phyloP scores from a whole-genome alignment of 768 basidiomycete genomes.

The Amanita pseudoporphyria region DNA sequence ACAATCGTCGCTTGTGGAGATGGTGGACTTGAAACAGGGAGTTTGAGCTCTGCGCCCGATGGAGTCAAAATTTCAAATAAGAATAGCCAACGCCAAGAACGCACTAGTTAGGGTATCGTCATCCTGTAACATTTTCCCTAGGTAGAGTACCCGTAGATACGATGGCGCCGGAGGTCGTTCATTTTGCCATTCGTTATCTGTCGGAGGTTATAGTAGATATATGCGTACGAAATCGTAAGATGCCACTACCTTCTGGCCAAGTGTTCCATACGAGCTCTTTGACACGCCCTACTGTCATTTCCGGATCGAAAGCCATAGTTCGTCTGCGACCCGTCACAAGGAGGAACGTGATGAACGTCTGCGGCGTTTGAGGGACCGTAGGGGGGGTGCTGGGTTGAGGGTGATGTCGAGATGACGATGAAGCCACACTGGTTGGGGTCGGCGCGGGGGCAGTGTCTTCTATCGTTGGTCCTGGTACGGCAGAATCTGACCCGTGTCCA shows the following conservation, averaged over 20 bases:
- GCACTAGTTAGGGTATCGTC: constrained; percentile 65
- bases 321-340: constrained; percentile 59
- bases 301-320: constrained; percentile 68
- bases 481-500: neutral
- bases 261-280: constrained; percentile 81
- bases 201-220: constrained; percentile 4
- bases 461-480: neutral
- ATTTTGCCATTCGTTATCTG: constrained; percentile 58
- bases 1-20: constrained; percentile 46
- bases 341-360: constrained; percentile 61
- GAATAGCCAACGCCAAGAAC: constrained; percentile 14
- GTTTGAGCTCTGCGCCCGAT: constrained; percentile 25
- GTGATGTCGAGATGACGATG: neutral
- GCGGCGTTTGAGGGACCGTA: constrained; percentile 43
- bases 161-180: constrained; percentile 72
- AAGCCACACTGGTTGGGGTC: neutral
- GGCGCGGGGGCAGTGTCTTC: neutral
- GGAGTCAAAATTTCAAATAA: neutral
- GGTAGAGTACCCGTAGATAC: constrained; percentile 64
- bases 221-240: constrained; percentile 5
- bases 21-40: constrained; percentile 26
- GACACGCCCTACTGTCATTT: constrained; percentile 64
- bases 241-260: constrained; percentile 60
- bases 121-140: constrained; percentile 77
- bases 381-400: neutral